Percentiles rank a stretch among this genome's conserved stretches.
These are phyloP conservation scores for Pittosporum tobira DNA, from an alignment of 129 eudicot species.

Conservation along the genomic window DNA sequence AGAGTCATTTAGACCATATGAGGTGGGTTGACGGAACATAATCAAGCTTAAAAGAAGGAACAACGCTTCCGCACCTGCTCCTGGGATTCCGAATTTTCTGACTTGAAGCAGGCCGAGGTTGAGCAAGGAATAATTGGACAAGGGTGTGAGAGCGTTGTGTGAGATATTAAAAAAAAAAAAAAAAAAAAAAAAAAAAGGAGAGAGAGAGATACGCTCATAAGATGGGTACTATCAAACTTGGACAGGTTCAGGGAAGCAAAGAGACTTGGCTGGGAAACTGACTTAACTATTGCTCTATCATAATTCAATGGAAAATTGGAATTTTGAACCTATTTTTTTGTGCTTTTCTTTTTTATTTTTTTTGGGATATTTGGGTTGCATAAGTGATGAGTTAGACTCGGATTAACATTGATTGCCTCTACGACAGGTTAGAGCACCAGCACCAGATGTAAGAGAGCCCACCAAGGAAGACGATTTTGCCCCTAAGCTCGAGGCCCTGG, in stretches of 20 bases:
- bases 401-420: slow-evolving; percentile 45
- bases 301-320: slow-evolving; percentile 10
- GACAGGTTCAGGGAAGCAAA: slow-evolving; percentile 10
- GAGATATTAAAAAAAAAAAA: slow-evolving; percentile 10
- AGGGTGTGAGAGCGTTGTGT: neutral
- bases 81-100: slow-evolving; percentile 11
- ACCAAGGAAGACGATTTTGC: slow-evolving; percentile 79
- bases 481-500: slow-evolving; percentile 80
- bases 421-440: slow-evolving; percentile 81
- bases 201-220: slow-evolving; percentile 33
- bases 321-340: slow-evolving; percentile 5
- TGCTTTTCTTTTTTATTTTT: slow-evolving; percentile 1
- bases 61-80: slow-evolving; percentile 55
- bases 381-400: no score
- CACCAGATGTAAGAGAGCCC: slow-evolving; percentile 61
- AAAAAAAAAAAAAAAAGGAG: no score
- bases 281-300: slow-evolving; percentile 7
- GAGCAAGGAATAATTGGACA: slow-evolving; percentile 18
- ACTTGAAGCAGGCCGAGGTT: slow-evolving; percentile 42
- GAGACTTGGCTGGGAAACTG: no score
- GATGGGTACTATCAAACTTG: slow-evolving; percentile 14
- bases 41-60: slow-evolving; percentile 10
- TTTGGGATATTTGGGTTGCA: neutral
- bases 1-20: slow-evolving; percentile 5
- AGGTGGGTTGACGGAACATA: neutral